Evolutionary conservation across 768 basidiomycete genomes (phyloP).

Genomic region (Mycena floridula): DNA sequence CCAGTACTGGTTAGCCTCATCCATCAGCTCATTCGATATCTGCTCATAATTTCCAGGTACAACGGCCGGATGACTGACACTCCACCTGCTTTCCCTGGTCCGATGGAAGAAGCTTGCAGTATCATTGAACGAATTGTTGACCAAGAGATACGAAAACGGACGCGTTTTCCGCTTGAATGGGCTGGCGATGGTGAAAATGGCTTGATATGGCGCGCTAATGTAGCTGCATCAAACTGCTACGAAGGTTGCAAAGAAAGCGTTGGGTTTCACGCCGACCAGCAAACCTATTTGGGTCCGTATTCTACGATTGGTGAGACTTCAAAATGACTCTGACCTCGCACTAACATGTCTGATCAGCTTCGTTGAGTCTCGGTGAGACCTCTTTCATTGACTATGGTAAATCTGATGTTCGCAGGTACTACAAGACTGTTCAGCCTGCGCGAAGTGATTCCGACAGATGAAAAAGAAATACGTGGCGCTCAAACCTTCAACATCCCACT

Average conservation of each 20-base stretch:
- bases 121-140: conserved; percentile 69
- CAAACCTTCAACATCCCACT: conserved; percentile 75
- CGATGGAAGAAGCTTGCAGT: conserved; percentile 76
- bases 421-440: conserved; percentile 66
- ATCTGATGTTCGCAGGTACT: conserved; percentile 41
- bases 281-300: conserved; percentile 79
- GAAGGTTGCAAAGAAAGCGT: conserved; percentile 78
- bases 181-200: conserved; percentile 21
- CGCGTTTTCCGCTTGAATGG: conserved; percentile 67
- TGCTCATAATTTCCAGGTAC: conserved; percentile 46
- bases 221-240: conserved; percentile 83
- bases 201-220: conserved; percentile 67
- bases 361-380: conserved; percentile 64
- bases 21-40: neutral
- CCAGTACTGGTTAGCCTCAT: conserved; percentile 54
- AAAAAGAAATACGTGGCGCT: conserved; percentile 49
- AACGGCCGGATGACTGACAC: conserved; percentile 62
- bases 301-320: conserved; percentile 61
- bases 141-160: conserved; percentile 55
- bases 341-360: conserved; percentile 35
- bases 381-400: no score
- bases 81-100: conserved; percentile 51
- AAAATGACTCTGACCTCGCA: neutral
- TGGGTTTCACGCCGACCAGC: conserved; percentile 76
- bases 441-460: conserved; percentile 66